A percentile compares a stretch with the other conserved stretches of the same genome.
Evolutionary conservation across 1,284 basidiomycete species (phyloP).

Genomic region (Chalciporus sp.): DNA sequence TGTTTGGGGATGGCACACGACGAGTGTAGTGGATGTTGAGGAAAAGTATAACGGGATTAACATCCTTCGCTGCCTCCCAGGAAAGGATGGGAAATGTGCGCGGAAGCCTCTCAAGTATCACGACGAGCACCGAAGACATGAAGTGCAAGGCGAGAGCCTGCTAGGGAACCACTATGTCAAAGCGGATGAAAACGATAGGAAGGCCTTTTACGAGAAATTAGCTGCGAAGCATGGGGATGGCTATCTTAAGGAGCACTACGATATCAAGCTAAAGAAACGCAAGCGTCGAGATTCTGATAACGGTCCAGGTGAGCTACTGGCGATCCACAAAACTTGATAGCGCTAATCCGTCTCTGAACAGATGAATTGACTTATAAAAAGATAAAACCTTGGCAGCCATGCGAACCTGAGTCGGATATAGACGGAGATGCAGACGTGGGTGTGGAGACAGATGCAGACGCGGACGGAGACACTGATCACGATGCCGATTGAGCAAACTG

Average conservation of each 20-base stretch:
- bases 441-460: too few relatives aligned
- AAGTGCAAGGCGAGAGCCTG: too few relatives aligned
- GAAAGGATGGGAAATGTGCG: background rate
- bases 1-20: background rate
- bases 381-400: too few relatives aligned
- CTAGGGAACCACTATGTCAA: background rate
- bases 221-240: background rate
- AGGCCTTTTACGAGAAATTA: background rate
- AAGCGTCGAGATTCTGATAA: background rate
- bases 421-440: too few relatives aligned
- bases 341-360: too few relatives aligned
- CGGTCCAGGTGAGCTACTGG: background rate
- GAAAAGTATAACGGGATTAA: background rate
- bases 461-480: too few relatives aligned
- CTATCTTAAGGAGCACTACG: background rate
- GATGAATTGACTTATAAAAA: too few relatives aligned
- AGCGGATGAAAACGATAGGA: background rate
- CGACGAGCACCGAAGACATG: background rate
- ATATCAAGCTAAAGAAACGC: background rate
- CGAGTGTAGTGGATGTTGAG: background rate
- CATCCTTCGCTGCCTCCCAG: background rate
- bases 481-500: too few relatives aligned
- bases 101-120: background rate
- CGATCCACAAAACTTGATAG: too few relatives aligned
- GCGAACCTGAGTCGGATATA: too few relatives aligned